Evolutionary conservation across 106 monocot genomes (phyloP), one percentile per base, ranked within the genome.

Genomic region (Dactylorhiza incarnata): DNA sequence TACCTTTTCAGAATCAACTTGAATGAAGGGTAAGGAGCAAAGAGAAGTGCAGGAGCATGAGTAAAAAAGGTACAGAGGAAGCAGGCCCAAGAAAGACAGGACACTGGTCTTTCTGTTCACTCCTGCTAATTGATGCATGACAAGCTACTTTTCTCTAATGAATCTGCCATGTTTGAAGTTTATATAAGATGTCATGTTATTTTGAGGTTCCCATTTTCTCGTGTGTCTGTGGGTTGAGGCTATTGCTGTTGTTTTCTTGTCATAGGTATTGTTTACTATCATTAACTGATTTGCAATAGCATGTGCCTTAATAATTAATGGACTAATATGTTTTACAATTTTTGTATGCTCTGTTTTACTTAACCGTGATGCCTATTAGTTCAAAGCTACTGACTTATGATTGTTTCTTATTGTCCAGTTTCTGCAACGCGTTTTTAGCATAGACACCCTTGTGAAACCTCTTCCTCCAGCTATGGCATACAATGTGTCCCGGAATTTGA

Each of bases 381-480:
- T 68, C 45, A 17, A 45, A 69, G 45, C 0, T 69, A 45, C 9
- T 66, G 37, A 70, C 16, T 37, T 37, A 0, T 59, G 11, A 45
- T 46, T 72, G 12, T 48, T 24, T 49, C 44, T 72, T 20, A 8
- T 49, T 72, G 5, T 89, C 74, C 87, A 95, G 95, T 95, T 95
- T 80, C 82, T 95, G 24, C 79, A 79, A 73, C 73, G 82, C 59
- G 95, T 95, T 82, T 95, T 95, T 72, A 95, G 88, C 83, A 83
- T 95, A 55, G 95, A 95, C 73, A 93, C 93, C 48, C 63, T 95
- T 69, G 95, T 95, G 74, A 95, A 95, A 53, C 95, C 95, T 82
- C 86, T 95, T 66, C 95, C 95, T 79, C 95, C 95, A 59, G 83
- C 84, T 15, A 89, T 93, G 78, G 86, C 79, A 19, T 90, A 93